Base-by-base conservation (phyloP, 2,329 filamentous ascomycete genomes). In the Talaromyces sp. region DNA sequence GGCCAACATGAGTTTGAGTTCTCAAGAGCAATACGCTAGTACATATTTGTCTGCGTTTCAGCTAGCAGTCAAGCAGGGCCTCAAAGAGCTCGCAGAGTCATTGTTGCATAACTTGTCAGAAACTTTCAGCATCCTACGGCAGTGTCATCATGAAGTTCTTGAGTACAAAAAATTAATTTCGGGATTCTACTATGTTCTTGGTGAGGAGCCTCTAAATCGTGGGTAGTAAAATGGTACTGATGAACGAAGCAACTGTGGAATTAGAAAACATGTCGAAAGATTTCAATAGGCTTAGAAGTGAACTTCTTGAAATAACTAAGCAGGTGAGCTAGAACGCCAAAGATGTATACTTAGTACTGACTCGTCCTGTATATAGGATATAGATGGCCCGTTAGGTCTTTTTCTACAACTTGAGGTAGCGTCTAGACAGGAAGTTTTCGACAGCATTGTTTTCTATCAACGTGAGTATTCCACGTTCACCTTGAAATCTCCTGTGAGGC, bases 41-140 rank as follows among this genome's bases (percentile, higher is more conserved):
- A 79, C 89, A 2, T 81, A 93, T 8, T 91, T 88, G 68, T 87
- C 90, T 66, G 90, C 96, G 47, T 92, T 92, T 3, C 87, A 83
- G 57, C 82, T 83, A 14, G 76, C 89, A 14, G 74, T 86, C 2
- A 74, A 73, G 3, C 84, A 83, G 60, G 77, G 81, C 8, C 82
- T 90, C 60, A 83, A 82, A 67, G 70, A 77, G 1, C 73, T 83
- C 52, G 89, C 91, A 0, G 74, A 83, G 1, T 87, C 84, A 70
- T 98, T 94, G 95, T 79, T 96, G 0, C 83, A 88, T 63, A 84
- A 90, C 68, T 88, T 91, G 2, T 82, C 86, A 58, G 79, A 87
- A 11, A 71, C 88, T 33, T 79, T 93, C 31, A 82, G 84, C 64
- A 16, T 64, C 60, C 3, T 71, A 72, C 22, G 85, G 87, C 43